Conservation (phyloP, 2,329 filamentous ascomycete species). For the Nigrospora sphaerica region DNA sequence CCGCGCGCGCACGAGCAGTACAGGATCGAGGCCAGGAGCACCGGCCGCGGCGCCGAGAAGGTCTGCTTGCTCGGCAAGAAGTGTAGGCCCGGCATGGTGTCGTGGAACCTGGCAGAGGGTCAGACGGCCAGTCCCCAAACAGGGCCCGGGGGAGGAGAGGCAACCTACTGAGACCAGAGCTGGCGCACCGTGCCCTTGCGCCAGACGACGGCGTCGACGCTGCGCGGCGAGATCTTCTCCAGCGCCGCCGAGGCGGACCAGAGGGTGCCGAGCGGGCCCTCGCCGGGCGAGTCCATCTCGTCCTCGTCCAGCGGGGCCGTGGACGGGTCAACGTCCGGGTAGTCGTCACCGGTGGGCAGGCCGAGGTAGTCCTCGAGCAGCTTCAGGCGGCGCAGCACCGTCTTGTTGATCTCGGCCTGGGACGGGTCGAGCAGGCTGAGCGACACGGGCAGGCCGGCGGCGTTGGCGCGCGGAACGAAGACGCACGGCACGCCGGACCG, state of each 20-base stretch:
- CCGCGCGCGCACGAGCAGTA: slow-evolving; percentile 31
- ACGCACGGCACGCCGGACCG: slow-evolving; percentile 28
- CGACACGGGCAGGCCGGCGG: slow-evolving; percentile 11
- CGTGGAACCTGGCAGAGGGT: slow-evolving; percentile 27
- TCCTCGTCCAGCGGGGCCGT: slow-evolving; percentile 7
- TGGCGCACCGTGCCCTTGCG: slow-evolving; percentile 22
- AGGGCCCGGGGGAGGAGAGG: background rate
- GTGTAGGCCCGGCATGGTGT: slow-evolving; percentile 35
- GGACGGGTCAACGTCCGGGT: slow-evolving; percentile 6
- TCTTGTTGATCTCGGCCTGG: slow-evolving; percentile 10
- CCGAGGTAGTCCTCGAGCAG: slow-evolving; percentile 19
- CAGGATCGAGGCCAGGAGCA: slow-evolving; percentile 35
- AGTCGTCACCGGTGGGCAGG: slow-evolving; percentile 1
- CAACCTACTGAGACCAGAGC: slow-evolving; percentile 24
- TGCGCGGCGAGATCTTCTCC: slow-evolving; percentile 15
- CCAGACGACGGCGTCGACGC: slow-evolving; percentile 22
- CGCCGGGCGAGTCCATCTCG: slow-evolving; percentile 2
- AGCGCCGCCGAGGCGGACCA: slow-evolving; percentile 22
- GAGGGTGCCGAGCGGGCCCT: slow-evolving; percentile 8
- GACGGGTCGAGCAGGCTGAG: slow-evolving; percentile 3
- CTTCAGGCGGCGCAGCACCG: slow-evolving; percentile 13
- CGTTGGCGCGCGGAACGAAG: slow-evolving; percentile 32
- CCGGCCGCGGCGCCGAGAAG: slow-evolving; percentile 32
- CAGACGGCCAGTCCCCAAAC: background rate
- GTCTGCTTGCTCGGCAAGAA: slow-evolving; percentile 34